Conservation (phyloP, 1,139 yeast species). For the Taiozyma sp. region DNA sequence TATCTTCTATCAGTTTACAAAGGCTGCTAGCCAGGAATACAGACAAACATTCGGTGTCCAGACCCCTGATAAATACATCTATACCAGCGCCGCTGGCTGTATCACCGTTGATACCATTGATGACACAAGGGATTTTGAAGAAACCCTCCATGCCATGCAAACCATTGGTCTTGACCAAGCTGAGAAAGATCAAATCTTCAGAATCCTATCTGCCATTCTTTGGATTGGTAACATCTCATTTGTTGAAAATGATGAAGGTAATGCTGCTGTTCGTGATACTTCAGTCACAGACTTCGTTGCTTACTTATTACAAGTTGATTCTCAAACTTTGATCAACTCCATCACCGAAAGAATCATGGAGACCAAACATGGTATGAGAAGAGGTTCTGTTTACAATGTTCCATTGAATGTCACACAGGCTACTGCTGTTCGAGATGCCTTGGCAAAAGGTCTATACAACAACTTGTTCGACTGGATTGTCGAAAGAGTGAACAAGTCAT, state of each 20-base stretch:
- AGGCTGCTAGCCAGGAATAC: slow-evolving; percentile 82
- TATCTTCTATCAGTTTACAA: slow-evolving; percentile 93
- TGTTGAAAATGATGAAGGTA: slow-evolving; percentile 82
- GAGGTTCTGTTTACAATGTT: slow-evolving; percentile 93
- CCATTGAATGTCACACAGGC: slow-evolving; percentile 94
- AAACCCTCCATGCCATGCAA: slow-evolving; percentile 81
- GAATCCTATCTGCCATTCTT: slow-evolving; percentile 76
- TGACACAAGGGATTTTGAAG: slow-evolving; percentile 73
- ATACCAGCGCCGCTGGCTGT: slow-evolving; percentile 85
- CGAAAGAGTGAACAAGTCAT: slow-evolving; percentile 80
- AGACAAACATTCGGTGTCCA: slow-evolving; percentile 86
- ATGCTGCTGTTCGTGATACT: slow-evolving; percentile 74
- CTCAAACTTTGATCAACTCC: slow-evolving; percentile 61
- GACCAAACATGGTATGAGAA: slow-evolving; percentile 80
- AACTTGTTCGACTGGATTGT: slow-evolving; percentile 97
- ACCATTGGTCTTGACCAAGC: slow-evolving; percentile 75
- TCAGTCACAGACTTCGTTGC: slow-evolving; percentile 94
- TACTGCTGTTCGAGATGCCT: slow-evolving; percentile 88
- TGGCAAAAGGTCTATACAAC: slow-evolving; percentile 92
- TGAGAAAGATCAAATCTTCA: slow-evolving; percentile 89
- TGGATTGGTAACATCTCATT: slow-evolving; percentile 96
- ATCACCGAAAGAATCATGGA: slow-evolving; percentile 81
- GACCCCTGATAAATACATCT: slow-evolving; percentile 86
- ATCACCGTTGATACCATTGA: slow-evolving; percentile 83
- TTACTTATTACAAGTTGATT: slow-evolving; percentile 78